phyloP scores from a whole-genome alignment of 768 basidiomycete species.

The Chalciporus piperatus region DNA sequence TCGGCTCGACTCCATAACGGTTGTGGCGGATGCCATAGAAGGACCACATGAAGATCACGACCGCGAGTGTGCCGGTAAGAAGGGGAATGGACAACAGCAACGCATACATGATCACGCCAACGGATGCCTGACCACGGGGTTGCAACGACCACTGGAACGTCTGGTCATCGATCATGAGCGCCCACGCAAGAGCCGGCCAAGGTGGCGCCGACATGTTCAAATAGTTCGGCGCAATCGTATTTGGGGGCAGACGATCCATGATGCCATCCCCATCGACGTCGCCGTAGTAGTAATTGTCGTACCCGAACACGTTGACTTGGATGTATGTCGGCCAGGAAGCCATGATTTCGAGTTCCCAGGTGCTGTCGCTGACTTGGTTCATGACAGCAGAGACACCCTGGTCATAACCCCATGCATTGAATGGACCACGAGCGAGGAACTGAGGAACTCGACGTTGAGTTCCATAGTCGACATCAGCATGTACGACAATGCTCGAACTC shows the following conservation, averaged over 20 bases:
- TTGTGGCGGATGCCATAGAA: conserved; percentile 97
- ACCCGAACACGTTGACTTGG: conserved; percentile 88
- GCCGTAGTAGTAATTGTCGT: conserved; percentile 91
- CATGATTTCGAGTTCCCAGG: conserved; percentile 89
- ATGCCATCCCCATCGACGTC: conserved; percentile 85
- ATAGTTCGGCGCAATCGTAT: conserved; percentile 80
- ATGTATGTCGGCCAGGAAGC: conserved; percentile 86
- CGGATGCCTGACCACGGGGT: conserved; percentile 77
- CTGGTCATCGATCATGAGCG: conserved; percentile 73
- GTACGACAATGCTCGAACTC: conserved; percentile 65
- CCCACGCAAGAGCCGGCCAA: conserved; percentile 84
- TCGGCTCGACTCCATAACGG: conserved; percentile 80
- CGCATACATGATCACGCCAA: conserved; percentile 87
- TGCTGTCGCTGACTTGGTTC: conserved; percentile 57
- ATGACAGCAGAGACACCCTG: conserved; percentile 72
- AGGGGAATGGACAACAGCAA: conserved; percentile 79
- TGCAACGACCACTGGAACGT: conserved; percentile 73
- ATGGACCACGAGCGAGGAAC: conserved; percentile 81
- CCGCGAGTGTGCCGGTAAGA: conserved; percentile 80
- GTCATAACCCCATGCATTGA: conserved; percentile 93
- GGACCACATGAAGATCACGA: conserved; percentile 87
- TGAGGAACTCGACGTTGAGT: conserved; percentile 79
- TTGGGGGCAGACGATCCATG: conserved; percentile 88
- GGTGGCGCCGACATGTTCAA: conserved; percentile 92
- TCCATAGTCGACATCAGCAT: conserved; percentile 68